These are phyloP conservation scores for Pythium monospermum DNA, from an alignment of 352 stramenopile genomes.

Conservation along the genomic window DNA sequence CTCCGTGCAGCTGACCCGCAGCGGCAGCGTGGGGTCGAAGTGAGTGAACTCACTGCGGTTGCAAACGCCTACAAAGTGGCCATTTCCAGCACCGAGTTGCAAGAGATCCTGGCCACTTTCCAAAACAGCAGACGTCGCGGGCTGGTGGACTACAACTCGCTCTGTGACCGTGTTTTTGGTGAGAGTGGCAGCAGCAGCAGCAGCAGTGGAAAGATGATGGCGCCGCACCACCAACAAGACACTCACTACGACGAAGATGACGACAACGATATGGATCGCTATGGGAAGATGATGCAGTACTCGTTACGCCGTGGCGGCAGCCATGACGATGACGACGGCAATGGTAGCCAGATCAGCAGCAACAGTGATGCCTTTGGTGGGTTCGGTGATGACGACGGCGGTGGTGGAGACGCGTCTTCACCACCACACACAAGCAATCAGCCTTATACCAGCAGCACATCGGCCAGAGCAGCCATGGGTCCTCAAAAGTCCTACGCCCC, in stretches of 20 bases:
- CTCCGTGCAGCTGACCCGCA: conserved; percentile 5
- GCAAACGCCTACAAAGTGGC: conserved; percentile 9
- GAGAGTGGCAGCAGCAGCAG: background rate
- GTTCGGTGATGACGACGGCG: background rate
- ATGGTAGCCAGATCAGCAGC: background rate
- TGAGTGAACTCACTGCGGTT: background rate
- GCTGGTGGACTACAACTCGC: conserved; percentile 11
- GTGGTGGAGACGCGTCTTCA: too few relatives aligned
- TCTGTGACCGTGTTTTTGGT: conserved; percentile 23
- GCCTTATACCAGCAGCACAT: too few relatives aligned
- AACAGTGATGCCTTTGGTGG: too few relatives aligned
- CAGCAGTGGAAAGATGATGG: background rate
- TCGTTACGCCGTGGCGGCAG: background rate
- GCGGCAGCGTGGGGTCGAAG: background rate
- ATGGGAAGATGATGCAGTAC: background rate
- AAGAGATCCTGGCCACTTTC: conserved; percentile 3
- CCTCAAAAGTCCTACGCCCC: too few relatives aligned
- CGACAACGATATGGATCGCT: background rate
- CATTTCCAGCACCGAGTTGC: conserved; percentile 2
- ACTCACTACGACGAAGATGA: background rate
- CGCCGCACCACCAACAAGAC: background rate
- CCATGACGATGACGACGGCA: background rate
- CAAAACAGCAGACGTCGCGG: background rate
- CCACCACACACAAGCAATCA: too few relatives aligned
- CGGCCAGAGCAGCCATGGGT: too few relatives aligned